These are phyloP conservation scores for Beta lomatogona DNA, from an alignment of 179 eudicot species.

Conservation along the genomic window DNA sequence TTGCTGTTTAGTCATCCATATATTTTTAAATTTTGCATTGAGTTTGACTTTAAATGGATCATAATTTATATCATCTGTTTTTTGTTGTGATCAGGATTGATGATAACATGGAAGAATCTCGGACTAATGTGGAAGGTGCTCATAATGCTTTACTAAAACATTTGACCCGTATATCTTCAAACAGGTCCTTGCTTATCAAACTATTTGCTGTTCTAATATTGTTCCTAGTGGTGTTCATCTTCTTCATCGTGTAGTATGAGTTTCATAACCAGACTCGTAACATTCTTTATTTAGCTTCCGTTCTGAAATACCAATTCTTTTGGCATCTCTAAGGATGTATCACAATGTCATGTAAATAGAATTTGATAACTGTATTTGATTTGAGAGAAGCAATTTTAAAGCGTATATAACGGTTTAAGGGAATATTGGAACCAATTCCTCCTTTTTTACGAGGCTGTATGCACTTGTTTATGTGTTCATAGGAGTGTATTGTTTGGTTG, in stretches of 20 bases:
- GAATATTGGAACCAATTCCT: not conserved
- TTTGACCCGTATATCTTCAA: slow-evolving; percentile 74
- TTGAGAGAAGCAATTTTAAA: not conserved
- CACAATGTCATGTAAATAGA: slow-evolving; percentile 23
- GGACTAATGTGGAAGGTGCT: slow-evolving; percentile 86
- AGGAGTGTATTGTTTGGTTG: not conserved
- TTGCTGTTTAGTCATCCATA: not conserved
- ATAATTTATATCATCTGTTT: not conserved
- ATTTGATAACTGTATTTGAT: slow-evolving; percentile 7
- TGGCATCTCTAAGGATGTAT: not conserved
- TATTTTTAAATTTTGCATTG: not conserved
- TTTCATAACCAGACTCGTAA: not conserved
- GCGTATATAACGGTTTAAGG: no score
- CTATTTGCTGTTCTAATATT: slow-evolving; percentile 70
- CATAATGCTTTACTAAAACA: slow-evolving; percentile 70
- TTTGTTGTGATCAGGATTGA: slow-evolving; percentile 64
- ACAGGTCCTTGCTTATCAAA: slow-evolving; percentile 89
- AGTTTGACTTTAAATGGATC: not conserved
- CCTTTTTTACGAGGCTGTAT: not conserved
- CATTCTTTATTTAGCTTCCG: slow-evolving; percentile 13
- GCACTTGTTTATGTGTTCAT: not conserved
- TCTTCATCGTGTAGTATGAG: slow-evolving; percentile 51
- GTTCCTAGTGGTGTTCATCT: slow-evolving; percentile 64
- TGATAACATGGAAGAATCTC: slow-evolving; percentile 86
- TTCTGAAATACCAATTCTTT: slow-evolving; percentile 15